These are phyloP conservation scores for Pisolithus tinctorius DNA, from an alignment of 768 basidiomycete species.

Conservation along the genomic window DNA sequence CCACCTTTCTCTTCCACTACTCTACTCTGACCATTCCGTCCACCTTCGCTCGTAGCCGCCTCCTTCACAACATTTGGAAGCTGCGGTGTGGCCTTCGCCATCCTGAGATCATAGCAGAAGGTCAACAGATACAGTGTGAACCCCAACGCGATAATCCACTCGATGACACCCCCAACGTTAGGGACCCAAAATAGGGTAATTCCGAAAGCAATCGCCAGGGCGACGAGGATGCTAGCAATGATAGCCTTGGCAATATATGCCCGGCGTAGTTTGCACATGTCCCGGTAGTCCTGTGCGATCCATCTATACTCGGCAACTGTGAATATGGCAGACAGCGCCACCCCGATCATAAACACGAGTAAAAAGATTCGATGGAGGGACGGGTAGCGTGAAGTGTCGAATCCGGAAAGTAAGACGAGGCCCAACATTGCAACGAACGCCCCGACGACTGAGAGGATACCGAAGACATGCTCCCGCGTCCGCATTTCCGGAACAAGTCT, in stretches of 20 bases:
- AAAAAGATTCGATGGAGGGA: constrained; percentile 55
- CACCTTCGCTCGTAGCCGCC: background rate
- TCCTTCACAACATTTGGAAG: background rate
- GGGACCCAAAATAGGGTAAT: constrained; percentile 37
- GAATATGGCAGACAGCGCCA: constrained; percentile 67
- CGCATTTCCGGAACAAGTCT: constrained; percentile 59
- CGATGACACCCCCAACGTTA: constrained; percentile 58
- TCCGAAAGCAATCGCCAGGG: constrained; percentile 58
- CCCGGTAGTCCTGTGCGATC: constrained; percentile 51
- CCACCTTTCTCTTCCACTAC: too few relatives aligned
- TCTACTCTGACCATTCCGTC: too few relatives aligned
- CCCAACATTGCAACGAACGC: constrained; percentile 58
- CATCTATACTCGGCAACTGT: constrained; percentile 65
- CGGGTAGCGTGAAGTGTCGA: constrained; percentile 55
- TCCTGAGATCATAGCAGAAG: constrained; percentile 65
- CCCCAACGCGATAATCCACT: constrained; percentile 69
- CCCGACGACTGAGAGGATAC: constrained; percentile 52
- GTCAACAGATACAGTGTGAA: constrained; percentile 70
- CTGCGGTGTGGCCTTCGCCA: constrained; percentile 31
- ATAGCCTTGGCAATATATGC: constrained; percentile 59
- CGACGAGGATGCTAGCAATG: constrained; percentile 52
- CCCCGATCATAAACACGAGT: constrained; percentile 67
- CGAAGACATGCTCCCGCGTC: constrained; percentile 47
- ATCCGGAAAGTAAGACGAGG: constrained; percentile 62
- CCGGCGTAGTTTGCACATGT: constrained; percentile 36